Conservation (phyloP, 129 eudicot genomes). For the Gnaphalium uliginosum region DNA sequence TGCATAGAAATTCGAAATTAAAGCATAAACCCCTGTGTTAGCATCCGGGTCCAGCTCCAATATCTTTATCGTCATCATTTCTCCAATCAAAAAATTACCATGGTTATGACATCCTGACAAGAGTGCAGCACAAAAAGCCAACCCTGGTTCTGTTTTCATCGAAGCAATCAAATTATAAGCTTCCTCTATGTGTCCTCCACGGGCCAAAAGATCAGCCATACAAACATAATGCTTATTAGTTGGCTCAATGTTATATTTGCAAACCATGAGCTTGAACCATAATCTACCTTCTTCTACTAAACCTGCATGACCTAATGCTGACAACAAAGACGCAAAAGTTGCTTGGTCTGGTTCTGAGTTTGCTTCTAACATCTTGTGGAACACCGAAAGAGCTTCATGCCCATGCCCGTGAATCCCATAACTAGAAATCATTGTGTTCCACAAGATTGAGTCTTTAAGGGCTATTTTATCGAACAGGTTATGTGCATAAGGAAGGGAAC, state of each 20-base stretch:
- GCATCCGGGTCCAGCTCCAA: conserved; percentile 56
- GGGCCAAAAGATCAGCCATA: conserved; percentile 88
- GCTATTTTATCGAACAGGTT: conserved; percentile 42
- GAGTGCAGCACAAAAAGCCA: conserved; percentile 73
- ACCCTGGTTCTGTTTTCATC: conserved; percentile 56
- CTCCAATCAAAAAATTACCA: conserved; percentile 55
- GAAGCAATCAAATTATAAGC: conserved; percentile 49
- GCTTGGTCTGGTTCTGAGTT: conserved; percentile 59
- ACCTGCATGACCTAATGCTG: conserved; percentile 85
- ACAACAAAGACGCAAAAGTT: conserved; percentile 72
- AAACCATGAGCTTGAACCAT: conserved; percentile 68
- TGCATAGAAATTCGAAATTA: conserved; percentile 72
- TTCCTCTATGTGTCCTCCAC: conserved; percentile 73
- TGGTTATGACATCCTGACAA: conserved; percentile 78
- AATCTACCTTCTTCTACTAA: conserved; percentile 66
- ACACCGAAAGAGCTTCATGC: conserved; percentile 57
- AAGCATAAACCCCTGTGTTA: conserved; percentile 53
- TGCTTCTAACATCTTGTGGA: conserved; percentile 54
- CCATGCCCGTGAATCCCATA: conserved; percentile 86
- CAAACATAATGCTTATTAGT: conserved; percentile 67
- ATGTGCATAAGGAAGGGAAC: conserved; percentile 58
- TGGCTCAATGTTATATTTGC: conserved; percentile 56
- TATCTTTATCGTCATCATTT: conserved; percentile 56
- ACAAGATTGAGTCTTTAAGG: conserved; percentile 48
- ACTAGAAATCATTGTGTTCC: conserved; percentile 74